Conservation (phyloP, 2,329 filamentous ascomycete genomes). For the Xylaria sp. region DNA sequence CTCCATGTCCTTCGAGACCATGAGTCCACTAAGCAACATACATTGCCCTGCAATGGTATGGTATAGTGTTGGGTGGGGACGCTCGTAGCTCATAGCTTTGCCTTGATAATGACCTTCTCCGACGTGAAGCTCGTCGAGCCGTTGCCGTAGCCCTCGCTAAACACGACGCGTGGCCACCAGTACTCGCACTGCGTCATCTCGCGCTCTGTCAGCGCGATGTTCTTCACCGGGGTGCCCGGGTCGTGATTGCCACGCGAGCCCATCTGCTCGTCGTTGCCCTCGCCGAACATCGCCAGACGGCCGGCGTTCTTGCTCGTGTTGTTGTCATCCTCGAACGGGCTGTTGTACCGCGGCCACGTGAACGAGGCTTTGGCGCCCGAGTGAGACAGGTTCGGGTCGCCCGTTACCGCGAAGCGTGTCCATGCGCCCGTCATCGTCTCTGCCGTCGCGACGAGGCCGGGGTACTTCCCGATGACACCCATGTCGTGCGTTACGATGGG, state of each 20-base stretch:
- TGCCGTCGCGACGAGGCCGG: slow-evolving; percentile 47
- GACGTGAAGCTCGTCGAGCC: slow-evolving; percentile 24
- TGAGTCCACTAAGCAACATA: no score
- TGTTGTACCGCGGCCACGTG: slow-evolving; percentile 52
- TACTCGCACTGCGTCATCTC: slow-evolving; percentile 59
- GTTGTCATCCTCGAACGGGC: slow-evolving; percentile 42
- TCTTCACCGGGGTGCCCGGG: slow-evolving; percentile 51
- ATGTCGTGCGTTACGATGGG: slow-evolving; percentile 52
- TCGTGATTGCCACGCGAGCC: slow-evolving; percentile 39
- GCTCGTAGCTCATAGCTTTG: slow-evolving; percentile 12
- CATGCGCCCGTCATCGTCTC: slow-evolving; percentile 52
- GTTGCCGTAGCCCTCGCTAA: slow-evolving; percentile 52
- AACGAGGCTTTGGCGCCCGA: slow-evolving; percentile 23
- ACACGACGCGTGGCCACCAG: slow-evolving; percentile 63
- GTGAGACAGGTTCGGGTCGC: slow-evolving; percentile 35
- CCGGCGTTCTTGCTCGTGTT: slow-evolving; percentile 35
- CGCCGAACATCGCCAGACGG: slow-evolving; percentile 60
- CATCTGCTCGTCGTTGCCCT: slow-evolving; percentile 62
- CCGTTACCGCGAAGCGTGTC: slow-evolving; percentile 45
- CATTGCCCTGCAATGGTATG: no score
- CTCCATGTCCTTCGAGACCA: no score
- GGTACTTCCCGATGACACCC: slow-evolving; percentile 39
- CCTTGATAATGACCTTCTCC: slow-evolving; percentile 1
- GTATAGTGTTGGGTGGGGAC: no score
- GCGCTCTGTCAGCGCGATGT: slow-evolving; percentile 49